Base-by-base conservation (phyloP, 1,284 basidiomycete species). In the Pseudozyma thailandica region DNA sequence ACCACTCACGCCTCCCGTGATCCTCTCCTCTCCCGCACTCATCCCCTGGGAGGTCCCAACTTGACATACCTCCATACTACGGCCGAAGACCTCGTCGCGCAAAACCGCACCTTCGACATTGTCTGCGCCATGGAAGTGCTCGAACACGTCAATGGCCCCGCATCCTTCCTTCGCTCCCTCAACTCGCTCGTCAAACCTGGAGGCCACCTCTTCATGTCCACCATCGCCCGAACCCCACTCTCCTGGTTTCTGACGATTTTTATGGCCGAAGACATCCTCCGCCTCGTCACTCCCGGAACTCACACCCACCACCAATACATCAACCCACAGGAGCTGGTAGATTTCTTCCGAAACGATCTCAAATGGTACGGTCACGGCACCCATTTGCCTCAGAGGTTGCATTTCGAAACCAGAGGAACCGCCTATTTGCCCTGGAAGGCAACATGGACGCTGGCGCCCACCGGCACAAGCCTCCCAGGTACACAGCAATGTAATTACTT, bases 61-160 rank as follows among this genome's bases (percentile, higher is more conserved):
- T 84, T 91, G 20, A 82, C 83, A 20, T 98, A 98, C 83, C 83
- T 88, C n/a, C 89, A 93, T 77, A 87, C 88, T 0, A 87, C 91
- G 0, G 93, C 92, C 0, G 95, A 98, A 81, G 86, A 87, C 0
- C 87, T 88, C 6, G 82, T 93, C 3, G 51, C 56, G 4, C 78
- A 87, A 21, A 87, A 89, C 9, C 82, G 72, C 7, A 84, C 87
- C 42, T 98, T 91, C 81, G 95, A 98, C 82, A 87, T 95, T 7
- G 94, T 99, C 15, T 96, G 93, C 82, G 92, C 93, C 10, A 94
- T 98, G 93, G 96, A 99, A 82, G 94, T 99, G 16, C 82, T 99
- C 41, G 96, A 99, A 85, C 96, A 99, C 80, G 96, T 99, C 60
- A 91, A 96, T 80, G 89, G 94, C 74, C 95, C 96, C 0, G 86